Evolutionary conservation across 2,329 filamentous ascomycete genomes (phyloP), one percentile per base, ranked within the genome.

Genomic region (Knoxdaviesia capensis): DNA sequence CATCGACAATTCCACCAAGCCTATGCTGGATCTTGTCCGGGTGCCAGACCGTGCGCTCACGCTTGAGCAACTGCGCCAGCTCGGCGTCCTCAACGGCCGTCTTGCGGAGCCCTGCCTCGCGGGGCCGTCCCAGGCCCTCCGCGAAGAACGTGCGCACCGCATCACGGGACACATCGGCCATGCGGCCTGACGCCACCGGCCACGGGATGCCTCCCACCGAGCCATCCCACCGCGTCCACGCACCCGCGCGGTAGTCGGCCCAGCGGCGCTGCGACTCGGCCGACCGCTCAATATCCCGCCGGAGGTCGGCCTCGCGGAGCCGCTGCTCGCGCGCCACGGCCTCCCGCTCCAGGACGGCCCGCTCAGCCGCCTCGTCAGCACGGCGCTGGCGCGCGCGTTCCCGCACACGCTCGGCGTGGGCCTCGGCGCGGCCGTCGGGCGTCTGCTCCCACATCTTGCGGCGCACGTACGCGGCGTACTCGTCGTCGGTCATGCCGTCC

Each of bases 11-110:
- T 0, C 71, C 74, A 3, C 85, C 83, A 46, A 93, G 77, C 42
- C 77, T 74, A 61, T 94, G 90, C 63, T 94, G 85, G 43, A 96
- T 81, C 65, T 96, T 98, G 61, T 98, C 90, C 4, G 90, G 90
- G 63, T 98, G 90, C 90, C 90, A 98, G 10, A 86, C 70, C 11
- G 96, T 77, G 41, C 90, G 74, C 63, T 98, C 90, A 5, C 74
- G 64, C 59, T 93, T 94, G 41, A 96, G 64, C 44, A 57, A 61
- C 6, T 63, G 58, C 20, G 65, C 54, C 41, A 67, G 65, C 7
- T 61, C 59, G 44, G 53, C 59, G 2, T 62, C 59, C 31, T 61
- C 58, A 28, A 63, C 34, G 29, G 44, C 49, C n/a, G n/a, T n/a
- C n/a, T n/a, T n/a, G 44, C 34, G n/a, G n/a, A n/a, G n/a, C n/a